Conservation (phyloP, 2,329 filamentous ascomycete species). For the Penicillium sp. region DNA sequence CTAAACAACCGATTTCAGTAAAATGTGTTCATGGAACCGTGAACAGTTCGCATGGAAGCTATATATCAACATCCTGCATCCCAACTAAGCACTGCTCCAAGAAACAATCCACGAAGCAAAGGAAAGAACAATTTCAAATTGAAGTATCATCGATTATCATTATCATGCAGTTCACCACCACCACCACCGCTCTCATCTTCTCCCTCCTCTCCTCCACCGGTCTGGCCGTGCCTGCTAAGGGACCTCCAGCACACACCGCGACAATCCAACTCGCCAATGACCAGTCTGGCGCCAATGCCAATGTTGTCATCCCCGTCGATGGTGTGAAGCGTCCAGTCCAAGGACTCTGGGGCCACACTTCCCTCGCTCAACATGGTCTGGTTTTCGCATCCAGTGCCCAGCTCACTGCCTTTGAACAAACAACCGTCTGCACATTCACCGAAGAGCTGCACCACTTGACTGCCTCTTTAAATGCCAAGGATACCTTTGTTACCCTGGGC, state of each 20-base stretch:
- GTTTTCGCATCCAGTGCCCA: conserved; percentile 27
- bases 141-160: neutral
- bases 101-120: neutral
- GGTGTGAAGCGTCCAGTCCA: conserved; percentile 19
- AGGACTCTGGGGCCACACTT: conserved; percentile 24
- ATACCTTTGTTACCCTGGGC: conserved; percentile 14
- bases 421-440: conserved; percentile 19
- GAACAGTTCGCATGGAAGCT: neutral
- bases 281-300: conserved; percentile 23
- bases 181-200: conserved; percentile 12
- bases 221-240: conserved; percentile 12
- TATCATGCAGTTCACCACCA: conserved; percentile 24
- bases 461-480: conserved; percentile 10
- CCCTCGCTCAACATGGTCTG: conserved; percentile 17
- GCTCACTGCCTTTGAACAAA: conserved; percentile 20
- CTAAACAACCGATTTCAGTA: neutral
- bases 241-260: conserved; percentile 4
- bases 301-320: conserved; percentile 20
- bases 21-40: neutral
- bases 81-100: neutral
- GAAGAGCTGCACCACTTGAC: conserved; percentile 5
- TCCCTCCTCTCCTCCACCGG: conserved; percentile 20
- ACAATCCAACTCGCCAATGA: conserved; percentile 29
- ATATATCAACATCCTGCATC: neutral
- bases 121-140: neutral